Evolutionary conservation across 1,284 basidiomycete species (phyloP).

Genomic region (Gomphus bonarii): DNA sequence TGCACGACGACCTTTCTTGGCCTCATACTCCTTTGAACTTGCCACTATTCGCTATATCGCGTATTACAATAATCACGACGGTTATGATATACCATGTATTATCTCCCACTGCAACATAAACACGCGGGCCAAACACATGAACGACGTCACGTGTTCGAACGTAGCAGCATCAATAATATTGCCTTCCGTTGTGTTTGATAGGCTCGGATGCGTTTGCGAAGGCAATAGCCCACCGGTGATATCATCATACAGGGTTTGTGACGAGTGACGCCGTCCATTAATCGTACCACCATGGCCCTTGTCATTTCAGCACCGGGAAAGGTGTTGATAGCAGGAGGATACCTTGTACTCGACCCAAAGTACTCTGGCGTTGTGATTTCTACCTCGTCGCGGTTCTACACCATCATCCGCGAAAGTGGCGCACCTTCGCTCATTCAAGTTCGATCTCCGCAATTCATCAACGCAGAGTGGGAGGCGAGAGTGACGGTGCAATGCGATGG

Average conservation of each 20-base stretch:
- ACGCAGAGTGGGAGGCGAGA: conserved; percentile 71
- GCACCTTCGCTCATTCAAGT: conserved; percentile 46
- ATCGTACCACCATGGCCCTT: conserved; percentile 18
- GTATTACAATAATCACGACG: background rate
- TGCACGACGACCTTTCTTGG: background rate
- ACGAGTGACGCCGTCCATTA: no score
- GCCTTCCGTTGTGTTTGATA: background rate
- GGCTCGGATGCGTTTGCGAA: no score
- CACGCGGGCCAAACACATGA: no score
- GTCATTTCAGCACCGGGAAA: conserved; percentile 91
- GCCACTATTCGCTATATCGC: background rate
- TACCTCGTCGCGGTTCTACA: conserved; percentile 91
- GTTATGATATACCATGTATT: background rate
- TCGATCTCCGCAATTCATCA: conserved; percentile 83
- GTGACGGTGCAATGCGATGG: conserved; percentile 33
- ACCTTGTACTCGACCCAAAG: conserved; percentile 81
- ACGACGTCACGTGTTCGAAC: no score
- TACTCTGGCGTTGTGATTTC: conserved; percentile 83
- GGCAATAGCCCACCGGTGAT: no score
- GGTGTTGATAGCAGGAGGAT: conserved; percentile 89
- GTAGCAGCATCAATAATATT: no score
- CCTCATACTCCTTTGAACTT: background rate
- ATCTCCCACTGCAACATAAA: background rate
- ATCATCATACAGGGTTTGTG: no score
- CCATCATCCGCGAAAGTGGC: conserved; percentile 37